Evolutionary conservation across 2,329 filamentous ascomycete genomes (phyloP).

Genomic region (Trichoderma oligosporum): DNA sequence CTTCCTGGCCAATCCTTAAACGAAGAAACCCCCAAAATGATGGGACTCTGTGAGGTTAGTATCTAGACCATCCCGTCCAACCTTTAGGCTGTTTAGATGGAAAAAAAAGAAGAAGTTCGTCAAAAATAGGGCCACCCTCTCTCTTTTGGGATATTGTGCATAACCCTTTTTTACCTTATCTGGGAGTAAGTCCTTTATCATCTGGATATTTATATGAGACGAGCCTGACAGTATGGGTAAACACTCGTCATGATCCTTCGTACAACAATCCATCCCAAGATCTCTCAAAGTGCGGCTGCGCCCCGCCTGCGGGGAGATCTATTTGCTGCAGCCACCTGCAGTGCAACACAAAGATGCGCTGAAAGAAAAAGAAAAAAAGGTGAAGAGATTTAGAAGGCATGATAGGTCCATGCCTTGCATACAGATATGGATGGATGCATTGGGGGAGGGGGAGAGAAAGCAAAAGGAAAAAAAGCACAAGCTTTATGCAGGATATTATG

Average conservation of each 20-base stretch:
- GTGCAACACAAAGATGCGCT: neutral
- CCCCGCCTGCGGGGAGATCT: slow-evolving; percentile 17
- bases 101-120: too few species aligned
- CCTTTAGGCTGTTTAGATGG: slow-evolving; percentile 1
- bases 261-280: neutral
- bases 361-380: neutral
- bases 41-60: neutral
- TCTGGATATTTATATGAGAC: neutral
- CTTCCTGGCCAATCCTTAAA: neutral
- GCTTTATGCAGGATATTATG: slow-evolving; percentile 4
- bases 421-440: too few species aligned
- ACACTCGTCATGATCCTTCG: neutral
- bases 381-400: neutral
- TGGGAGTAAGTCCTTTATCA: neutral
- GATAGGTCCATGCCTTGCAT: neutral
- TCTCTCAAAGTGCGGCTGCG: slow-evolving; percentile 9
- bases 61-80: neutral
- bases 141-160: too few species aligned
- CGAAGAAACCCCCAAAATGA: neutral
- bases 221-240: neutral
- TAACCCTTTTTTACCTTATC: too few species aligned
- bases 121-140: too few species aligned
- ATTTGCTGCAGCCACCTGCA: slow-evolving; percentile 12
- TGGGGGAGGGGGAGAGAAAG: too few species aligned
- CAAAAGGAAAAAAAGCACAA: too few species aligned